A percentile compares a stretch with the other conserved stretches of the same genome.
phyloP scores from a whole-genome alignment of 176 grass and related monocot genomes.

The Themeda triandra region DNA sequence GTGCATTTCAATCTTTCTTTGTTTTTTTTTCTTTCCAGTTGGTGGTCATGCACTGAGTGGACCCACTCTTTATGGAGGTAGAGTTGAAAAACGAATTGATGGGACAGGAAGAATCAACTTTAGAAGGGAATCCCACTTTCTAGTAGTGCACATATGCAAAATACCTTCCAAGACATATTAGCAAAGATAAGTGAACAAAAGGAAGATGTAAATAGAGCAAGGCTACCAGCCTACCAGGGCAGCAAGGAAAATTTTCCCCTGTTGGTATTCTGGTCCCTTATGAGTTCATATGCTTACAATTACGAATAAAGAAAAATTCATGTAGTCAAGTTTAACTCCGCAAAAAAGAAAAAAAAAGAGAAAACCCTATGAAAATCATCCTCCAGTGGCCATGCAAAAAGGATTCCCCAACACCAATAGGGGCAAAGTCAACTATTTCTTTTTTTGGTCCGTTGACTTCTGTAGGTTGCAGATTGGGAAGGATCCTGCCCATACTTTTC shows the following conservation, averaged over 20 bases:
- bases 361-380: constrained; percentile 13
- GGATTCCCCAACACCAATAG: constrained; percentile 11
- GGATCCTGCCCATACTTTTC: constrained; percentile 20
- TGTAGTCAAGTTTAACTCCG: constrained; percentile 17
- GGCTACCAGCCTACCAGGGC: constrained; percentile 30
- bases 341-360: background rate
- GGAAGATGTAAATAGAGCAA: constrained; percentile 25
- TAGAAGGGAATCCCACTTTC: constrained; percentile 46
- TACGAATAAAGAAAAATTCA: constrained; percentile 18
- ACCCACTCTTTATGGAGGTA: constrained; percentile 8
- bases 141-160: constrained; percentile 34
- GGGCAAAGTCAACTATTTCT: background rate
- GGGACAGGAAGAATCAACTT: constrained; percentile 42
- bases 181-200: constrained; percentile 22
- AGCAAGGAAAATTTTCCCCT: constrained; percentile 29
- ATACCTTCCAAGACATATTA: constrained; percentile 16
- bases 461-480: constrained; percentile 16
- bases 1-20: constrained; percentile 15
- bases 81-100: constrained; percentile 43
- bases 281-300: no score
- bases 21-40: constrained; percentile 12
- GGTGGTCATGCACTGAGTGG: constrained; percentile 31
- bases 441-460: constrained; percentile 33
- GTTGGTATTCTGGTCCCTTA: constrained; percentile 5
- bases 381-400: constrained; percentile 8